Evolutionary conservation across 2,329 filamentous ascomycete species (phyloP).

Genomic region (Cryphonectria parasitica): DNA sequence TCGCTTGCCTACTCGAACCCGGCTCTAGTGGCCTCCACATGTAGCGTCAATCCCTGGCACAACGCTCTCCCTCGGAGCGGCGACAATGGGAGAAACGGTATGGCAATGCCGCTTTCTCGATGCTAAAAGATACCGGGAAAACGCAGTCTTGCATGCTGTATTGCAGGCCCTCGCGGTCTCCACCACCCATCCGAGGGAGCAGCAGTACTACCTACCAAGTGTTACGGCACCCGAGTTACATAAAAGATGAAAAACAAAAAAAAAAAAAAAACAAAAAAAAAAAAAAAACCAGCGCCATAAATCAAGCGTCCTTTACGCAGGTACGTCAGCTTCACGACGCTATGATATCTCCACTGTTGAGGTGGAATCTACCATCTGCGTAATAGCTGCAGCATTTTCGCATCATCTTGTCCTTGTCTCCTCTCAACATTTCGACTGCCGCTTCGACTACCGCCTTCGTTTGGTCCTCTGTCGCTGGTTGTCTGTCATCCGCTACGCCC

Average conservation of each 20-base stretch:
- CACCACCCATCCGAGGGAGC: neutral
- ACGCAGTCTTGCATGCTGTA: neutral
- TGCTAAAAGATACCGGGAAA: constrained; percentile 7
- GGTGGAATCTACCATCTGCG: neutral
- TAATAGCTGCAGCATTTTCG: neutral
- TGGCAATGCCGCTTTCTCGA: constrained; percentile 3
- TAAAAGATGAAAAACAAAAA: neutral
- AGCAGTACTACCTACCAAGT: neutral
- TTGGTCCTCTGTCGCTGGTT: neutral
- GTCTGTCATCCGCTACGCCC: constrained; percentile 1
- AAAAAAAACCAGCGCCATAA: constrained; percentile 1
- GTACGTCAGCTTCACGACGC: constrained; percentile 10
- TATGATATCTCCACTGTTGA: constrained; percentile 1
- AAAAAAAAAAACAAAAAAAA: no score
- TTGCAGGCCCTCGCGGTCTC: neutral
- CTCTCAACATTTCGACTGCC: constrained; percentile 1
- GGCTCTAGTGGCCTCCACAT: constrained; percentile 12
- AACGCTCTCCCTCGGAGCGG: neutral
- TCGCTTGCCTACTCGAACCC: constrained; percentile 3
- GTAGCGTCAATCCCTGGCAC: constrained; percentile 12
- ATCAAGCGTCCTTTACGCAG: neutral
- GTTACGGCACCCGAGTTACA: neutral
- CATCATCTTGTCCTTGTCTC: constrained; percentile 13
- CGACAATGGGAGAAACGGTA: constrained; percentile 1
- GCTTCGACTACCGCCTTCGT: neutral